phyloP scores from a whole-genome alignment of 83 land plant species.

The Diphasiastrum complanatum region DNA sequence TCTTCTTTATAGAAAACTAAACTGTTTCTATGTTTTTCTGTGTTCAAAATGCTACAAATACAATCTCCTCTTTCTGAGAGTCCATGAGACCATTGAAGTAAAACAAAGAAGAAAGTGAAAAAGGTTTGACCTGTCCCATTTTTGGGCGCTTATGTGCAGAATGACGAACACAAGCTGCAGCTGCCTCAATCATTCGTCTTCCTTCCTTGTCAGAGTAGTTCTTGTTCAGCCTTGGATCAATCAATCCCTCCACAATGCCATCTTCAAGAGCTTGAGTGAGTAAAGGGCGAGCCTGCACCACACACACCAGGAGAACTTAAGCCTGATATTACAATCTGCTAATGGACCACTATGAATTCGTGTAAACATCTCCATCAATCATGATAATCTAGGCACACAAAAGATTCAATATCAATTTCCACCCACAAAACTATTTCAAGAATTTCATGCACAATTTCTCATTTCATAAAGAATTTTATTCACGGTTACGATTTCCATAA shows the following conservation, averaged over 20 bases:
- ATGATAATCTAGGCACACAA: too few species aligned
- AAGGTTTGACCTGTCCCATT: slow-evolving; percentile 71
- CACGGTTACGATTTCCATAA: too few species aligned
- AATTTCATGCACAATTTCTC: too few species aligned
- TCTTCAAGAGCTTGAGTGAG: slow-evolving; percentile 61
- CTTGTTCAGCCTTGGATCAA: slow-evolving; percentile 46
- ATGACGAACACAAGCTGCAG: slow-evolving; percentile 86
- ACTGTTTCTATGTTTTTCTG: neutral
- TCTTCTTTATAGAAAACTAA: too few species aligned
- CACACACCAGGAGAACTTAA: neutral
- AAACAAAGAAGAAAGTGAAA: neutral
- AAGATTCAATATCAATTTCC: too few species aligned
- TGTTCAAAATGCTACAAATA: neutral
- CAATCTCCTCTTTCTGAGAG: neutral
- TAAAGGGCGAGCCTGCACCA: slow-evolving; percentile 69
- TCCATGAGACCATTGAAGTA: neutral
- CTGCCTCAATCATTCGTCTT: slow-evolving; percentile 75
- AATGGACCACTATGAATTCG: too few species aligned
- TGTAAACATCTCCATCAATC: too few species aligned
- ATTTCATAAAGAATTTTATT: too few species aligned
- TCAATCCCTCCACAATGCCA: slow-evolving; percentile 49
- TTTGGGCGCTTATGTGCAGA: slow-evolving; percentile 74
- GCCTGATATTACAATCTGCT: neutral
- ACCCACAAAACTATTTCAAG: too few species aligned
- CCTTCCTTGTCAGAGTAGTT: slow-evolving; percentile 50